Conservation (phyloP, 176 grass and related monocot genomes). For the Cenchrus purpureus region DNA sequence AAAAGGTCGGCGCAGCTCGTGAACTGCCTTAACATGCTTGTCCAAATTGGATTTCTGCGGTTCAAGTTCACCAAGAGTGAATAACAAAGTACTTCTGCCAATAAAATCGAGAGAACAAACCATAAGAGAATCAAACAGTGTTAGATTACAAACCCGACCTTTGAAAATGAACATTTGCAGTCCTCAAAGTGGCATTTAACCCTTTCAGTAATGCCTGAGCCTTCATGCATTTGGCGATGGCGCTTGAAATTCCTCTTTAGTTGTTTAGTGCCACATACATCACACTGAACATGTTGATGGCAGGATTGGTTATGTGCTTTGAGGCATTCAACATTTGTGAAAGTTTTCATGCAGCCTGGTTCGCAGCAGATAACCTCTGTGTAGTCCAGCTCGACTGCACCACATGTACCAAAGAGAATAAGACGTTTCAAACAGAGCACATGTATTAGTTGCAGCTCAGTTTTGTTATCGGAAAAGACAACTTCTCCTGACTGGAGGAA, state of each 20-base stretch:
- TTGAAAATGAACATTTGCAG: constrained; percentile 76
- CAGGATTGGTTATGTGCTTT: constrained; percentile 62
- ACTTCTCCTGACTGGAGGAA: too few relatives aligned
- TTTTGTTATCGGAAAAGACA: too few relatives aligned
- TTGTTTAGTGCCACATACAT: constrained; percentile 66
- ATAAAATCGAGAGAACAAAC: constrained; percentile 7
- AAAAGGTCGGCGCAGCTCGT: constrained; percentile 59
- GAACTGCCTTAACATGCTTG: constrained; percentile 67
- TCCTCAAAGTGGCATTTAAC: constrained; percentile 64
- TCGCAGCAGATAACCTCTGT: constrained; percentile 69
- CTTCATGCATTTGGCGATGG: constrained; percentile 67
- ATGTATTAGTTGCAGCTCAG: too few relatives aligned
- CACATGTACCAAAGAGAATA: constrained; percentile 11
- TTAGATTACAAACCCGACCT: constrained; percentile 46
- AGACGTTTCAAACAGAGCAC: too few relatives aligned
- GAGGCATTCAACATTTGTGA: constrained; percentile 61
- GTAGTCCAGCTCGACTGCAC: constrained; percentile 66
- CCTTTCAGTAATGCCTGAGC: constrained; percentile 39
- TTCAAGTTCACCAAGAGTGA: constrained; percentile 33
- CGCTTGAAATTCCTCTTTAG: constrained; percentile 86
- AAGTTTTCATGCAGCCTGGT: constrained; percentile 67
- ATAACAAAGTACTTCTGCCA: background rate
- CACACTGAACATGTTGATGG: constrained; percentile 66
- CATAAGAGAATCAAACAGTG: background rate
- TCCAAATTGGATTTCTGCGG: constrained; percentile 74